Base-by-base conservation (phyloP, 352 stramenopile genomes). In the Globisporangium irregulare region DNA sequence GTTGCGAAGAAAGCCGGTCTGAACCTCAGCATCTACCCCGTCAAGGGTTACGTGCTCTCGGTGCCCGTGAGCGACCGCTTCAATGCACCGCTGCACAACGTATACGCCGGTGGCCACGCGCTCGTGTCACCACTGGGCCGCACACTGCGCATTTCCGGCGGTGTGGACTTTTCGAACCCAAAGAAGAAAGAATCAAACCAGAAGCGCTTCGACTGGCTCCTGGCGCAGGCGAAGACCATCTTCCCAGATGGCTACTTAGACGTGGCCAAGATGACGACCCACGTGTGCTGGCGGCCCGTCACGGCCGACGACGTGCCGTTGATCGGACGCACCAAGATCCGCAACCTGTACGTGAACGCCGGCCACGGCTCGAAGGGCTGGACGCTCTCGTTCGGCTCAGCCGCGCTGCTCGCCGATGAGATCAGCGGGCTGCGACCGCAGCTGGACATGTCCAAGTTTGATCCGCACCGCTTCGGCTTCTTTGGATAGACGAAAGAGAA, bases 1-100 rank as follows among this genome's bases (percentile, higher is more conserved):
- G 73, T 95, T 38, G 86, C 86, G 1, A 80, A 81, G 59, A 80
- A 81, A 63, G 86, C 86, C 27, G 86, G 88, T 3, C 38, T 95
- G 24, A 92, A 90, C 36, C 67, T 95, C 41, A 87, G 80, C 43
- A 93, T 94, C 50, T 94, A 95, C 68, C 85, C 88, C 1, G 82
- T 95, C 34, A 94, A 93, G 59, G 86, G 88, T 14, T 95, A 95
- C 69, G 82, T 95, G 61, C 77, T 95, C n/a, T 93, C 84, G 34
- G 84, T 93, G 54, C 86, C 86, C 14, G 85, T 92, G 62, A 84
- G 80, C 57, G 73, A 83, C 24, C 71, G 76, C 1, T 93, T 89
- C 64, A 80, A 78, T 62, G 74, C 85, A 24, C 86, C 87, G 4
- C 69, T 86, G 12, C 82, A 93, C 79, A 95, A 95, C 60, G 81